Evolutionary conservation across 1,284 basidiomycete species (phyloP), one percentile per base, ranked within the genome.

Genomic region (Ganoderma sp.): DNA sequence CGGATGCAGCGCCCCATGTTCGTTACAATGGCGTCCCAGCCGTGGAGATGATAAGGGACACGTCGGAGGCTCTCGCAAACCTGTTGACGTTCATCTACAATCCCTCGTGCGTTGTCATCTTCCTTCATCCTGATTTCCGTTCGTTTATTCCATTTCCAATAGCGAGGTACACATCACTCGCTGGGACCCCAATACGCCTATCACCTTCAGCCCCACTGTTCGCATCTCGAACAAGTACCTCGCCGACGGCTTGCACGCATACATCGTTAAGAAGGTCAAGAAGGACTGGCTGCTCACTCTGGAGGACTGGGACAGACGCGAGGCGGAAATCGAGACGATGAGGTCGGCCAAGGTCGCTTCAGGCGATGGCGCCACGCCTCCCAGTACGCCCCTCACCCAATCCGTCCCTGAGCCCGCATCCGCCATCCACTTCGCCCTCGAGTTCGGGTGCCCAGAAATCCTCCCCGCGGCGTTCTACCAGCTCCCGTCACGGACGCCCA

Each of bases 401-500:
- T 22, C 17, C 45, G 50, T 71, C 32, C 73, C 73, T 17, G 73
- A 75, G 66, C 75, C 73, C 37, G 71, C 67, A 88, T 74, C 89
- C 34, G 62, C 43, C 2, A 66, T 71, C 42, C 41, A 43, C 17
- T 58, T 64, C 37, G 61, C 67, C 5, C n/a, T 32, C n/a, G 61
- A 63, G 52, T 57, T 48, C 25, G 82, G 82, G 43, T 74, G 89
- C 39, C 19, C 54, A 4, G 79, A 81, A 2, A 75, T 90, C 65
- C 81, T 91, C 17, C 86, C 87, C 3, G 83, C 88, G 14, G 88
- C 89, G 0, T 85, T 90, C 73, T 90, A 90, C 76, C 88, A 91
- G 10, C 82, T 91, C 65, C 66, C 8, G 48, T 56, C 34, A 66
- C 60, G 42, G 61, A 67, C 17, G 61, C 68, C 34, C 54, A 66